Evolutionary conservation across 352 stramenopile species (phyloP), one percentile per base, ranked within the genome.

Genomic region (Phytophthora rubi): DNA sequence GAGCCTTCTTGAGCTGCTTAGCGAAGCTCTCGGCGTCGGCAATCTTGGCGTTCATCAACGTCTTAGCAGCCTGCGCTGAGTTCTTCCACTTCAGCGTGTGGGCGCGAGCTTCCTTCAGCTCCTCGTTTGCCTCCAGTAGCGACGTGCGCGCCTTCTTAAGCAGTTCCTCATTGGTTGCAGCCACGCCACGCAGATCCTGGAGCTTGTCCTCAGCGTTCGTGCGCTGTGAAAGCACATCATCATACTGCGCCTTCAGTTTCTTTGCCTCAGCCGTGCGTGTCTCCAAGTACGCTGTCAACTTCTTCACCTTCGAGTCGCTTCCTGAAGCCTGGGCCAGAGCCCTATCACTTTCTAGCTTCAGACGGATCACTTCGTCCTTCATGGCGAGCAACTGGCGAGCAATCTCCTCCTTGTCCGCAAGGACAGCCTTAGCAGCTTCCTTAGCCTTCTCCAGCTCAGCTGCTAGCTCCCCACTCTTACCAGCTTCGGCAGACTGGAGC

Each of bases 41-140:
- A 21, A 78, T 79, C 76, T 92, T 94, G 59, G 90, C 86, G 15
- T 79, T 85, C 63, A 90, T 74, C 28, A 87, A 61, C 8, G 68
- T 77, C 61, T 89, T 92, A 12, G 86, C 85, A 9, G 69, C 73
- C 63, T 92, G 80, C 1, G 83, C 75, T 21, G 83, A 89, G 65
- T 77, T 80, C 65, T 94, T 94, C 84, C 85, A 92, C 71, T 94
- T 94, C 32, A 86, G 59, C 7, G 77, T 71, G 64, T 86, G 81
- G 4, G 79, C 79, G n/a, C 77, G 84, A 12, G 83, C 74, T n/a
- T 88, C 78, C 72, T 94, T 92, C 6, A 94, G 80, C 73, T 94
- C 86, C 49, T 91, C 83, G 62, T 92, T 94, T 9, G 80, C 78
- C 53, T 88, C 81, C 18, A 92, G 68, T 47, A 94, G 71, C 9